Percentiles rank a stretch among this genome's conserved stretches.
Evolutionary conservation across 306 rosid genomes (phyloP).

Genomic region (Quercus alba): DNA sequence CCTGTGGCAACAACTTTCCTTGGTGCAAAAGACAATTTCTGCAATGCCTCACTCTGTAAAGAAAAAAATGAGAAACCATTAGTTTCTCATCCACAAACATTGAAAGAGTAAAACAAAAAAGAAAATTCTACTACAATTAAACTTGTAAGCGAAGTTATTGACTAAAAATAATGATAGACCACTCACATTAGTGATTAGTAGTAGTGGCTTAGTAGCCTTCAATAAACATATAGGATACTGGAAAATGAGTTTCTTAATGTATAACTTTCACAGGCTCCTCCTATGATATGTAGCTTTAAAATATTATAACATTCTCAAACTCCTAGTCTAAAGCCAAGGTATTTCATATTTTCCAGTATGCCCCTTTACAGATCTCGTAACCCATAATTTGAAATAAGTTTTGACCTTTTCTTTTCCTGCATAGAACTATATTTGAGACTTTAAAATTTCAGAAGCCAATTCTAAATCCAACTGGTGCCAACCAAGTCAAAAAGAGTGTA

Average conservation of each 20-base stretch:
- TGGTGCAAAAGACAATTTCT: slow-evolving; percentile 9
- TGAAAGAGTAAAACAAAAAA: not conserved
- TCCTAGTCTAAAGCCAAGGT: not conserved
- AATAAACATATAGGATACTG: not conserved
- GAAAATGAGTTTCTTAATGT: not conserved
- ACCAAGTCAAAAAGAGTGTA: not conserved
- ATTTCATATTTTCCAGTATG: not conserved
- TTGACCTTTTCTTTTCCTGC: not conserved
- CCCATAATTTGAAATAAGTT: not conserved
- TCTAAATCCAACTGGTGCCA: not conserved
- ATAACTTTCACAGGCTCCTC: not conserved
- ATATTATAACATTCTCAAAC: not conserved
- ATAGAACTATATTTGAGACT: not conserved
- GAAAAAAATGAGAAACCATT: not conserved
- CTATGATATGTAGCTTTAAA: not conserved
- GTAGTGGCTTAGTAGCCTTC: not conserved
- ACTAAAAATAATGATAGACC: too few species aligned
- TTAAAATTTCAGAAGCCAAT: not conserved
- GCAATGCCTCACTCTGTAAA: slow-evolving; percentile 19
- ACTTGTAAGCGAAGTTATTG: too few species aligned
- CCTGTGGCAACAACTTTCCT: slow-evolving; percentile 22
- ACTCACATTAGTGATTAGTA: not conserved
- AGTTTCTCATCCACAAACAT: not conserved
- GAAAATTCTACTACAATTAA: not conserved
- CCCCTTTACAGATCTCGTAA: not conserved